A percentile compares a stretch with the other conserved stretches of the same genome.
phyloP scores from a whole-genome alignment of 352 stramenopile species.

The Globisporangium barbulae region DNA sequence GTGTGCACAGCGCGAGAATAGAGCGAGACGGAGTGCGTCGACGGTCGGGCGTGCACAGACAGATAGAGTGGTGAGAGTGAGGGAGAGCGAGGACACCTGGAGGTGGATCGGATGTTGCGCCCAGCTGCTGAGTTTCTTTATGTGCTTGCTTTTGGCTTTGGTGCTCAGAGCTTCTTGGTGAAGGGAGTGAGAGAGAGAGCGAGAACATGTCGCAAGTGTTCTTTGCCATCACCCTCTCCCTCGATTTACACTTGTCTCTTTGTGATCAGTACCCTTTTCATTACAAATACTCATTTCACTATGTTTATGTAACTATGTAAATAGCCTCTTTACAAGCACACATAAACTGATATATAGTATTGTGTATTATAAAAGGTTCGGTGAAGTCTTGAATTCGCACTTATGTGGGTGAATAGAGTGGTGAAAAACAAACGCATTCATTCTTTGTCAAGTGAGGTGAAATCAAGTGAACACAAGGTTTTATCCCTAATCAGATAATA shows the following conservation, averaged over 20 bases:
- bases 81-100: neutral
- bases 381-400: neutral
- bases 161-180: neutral
- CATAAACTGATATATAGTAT: neutral
- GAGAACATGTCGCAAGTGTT: conserved; percentile 14
- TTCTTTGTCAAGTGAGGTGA: neutral
- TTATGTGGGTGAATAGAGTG: neutral
- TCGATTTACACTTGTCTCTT: neutral
- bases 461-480: neutral
- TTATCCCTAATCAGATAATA: neutral
- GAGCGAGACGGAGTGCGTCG: too few species aligned
- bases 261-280: too few species aligned
- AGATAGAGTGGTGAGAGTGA: neutral
- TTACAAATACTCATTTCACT: too few species aligned
- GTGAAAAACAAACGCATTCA: conserved; percentile 3
- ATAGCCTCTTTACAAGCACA: neutral
- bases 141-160: neutral
- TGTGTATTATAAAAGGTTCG: neutral
- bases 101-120: neutral
- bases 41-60: neutral
- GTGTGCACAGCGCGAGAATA: neutral
- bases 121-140: conserved; percentile 8
- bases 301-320: neutral
- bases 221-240: conserved; percentile 7
- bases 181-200: neutral